phyloP scores from a whole-genome alignment of 202 grass and related monocot genomes.

The Setaria viridis region DNA sequence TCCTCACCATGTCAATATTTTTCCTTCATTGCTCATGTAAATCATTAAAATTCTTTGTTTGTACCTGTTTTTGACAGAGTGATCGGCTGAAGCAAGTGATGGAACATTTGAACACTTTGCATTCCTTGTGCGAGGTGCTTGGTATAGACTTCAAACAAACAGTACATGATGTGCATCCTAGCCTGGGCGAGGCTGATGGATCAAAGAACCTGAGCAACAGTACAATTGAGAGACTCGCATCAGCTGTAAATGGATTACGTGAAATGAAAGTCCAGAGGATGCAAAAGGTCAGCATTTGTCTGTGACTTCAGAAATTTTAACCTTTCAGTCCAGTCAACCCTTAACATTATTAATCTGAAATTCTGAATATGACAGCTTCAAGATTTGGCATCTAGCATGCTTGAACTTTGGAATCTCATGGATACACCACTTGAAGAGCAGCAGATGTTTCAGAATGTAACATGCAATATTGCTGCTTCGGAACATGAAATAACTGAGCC shows the following conservation, averaged over 20 bases:
- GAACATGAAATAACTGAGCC: slow-evolving; percentile 93
- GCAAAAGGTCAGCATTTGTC: slow-evolving; percentile 78
- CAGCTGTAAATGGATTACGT: slow-evolving; percentile 63
- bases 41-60: slow-evolving; percentile 26
- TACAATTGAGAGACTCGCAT: slow-evolving; percentile 74
- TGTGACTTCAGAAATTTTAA: not conserved
- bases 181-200: slow-evolving; percentile 72
- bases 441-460: slow-evolving; percentile 85
- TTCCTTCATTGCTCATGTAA: slow-evolving; percentile 29
- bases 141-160: slow-evolving; percentile 84
- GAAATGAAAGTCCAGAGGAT: slow-evolving; percentile 87
- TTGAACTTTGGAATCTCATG: slow-evolving; percentile 98
- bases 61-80: slow-evolving; percentile 57
- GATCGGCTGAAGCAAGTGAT: slow-evolving; percentile 82
- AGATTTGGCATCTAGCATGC: slow-evolving; percentile 89
- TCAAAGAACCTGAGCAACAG: slow-evolving; percentile 77
- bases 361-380: slow-evolving; percentile 76
- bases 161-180: slow-evolving; percentile 70
- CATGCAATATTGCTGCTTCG: slow-evolving; percentile 92
- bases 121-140: slow-evolving; percentile 78
- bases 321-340: not conserved
- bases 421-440: slow-evolving; percentile 97
- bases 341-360: slow-evolving; percentile 28
- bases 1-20: not conserved
- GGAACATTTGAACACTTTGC: slow-evolving; percentile 72